Percentiles rank a stretch among this genome's conserved stretches.
These are phyloP conservation scores for Camellia sinensis DNA, from an alignment of 148 eudicot genomes.

Conservation along the genomic window DNA sequence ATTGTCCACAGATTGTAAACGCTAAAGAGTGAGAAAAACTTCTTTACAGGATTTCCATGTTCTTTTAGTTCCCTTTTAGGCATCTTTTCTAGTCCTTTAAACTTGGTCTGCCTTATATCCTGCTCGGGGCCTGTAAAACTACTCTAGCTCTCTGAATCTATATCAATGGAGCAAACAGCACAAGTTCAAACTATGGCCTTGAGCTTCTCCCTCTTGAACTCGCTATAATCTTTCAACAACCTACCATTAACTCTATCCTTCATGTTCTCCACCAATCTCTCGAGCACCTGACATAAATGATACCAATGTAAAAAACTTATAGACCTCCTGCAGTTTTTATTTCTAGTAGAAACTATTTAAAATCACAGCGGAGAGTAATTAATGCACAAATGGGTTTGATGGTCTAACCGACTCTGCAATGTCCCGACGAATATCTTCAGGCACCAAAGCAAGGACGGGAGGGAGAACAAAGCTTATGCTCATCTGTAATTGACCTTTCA, in stretches of 20 bases:
- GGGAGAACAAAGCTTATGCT: slow-evolving; percentile 69
- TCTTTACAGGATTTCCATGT: background rate
- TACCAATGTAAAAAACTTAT: background rate
- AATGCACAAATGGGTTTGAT: background rate
- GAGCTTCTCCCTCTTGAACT: slow-evolving; percentile 56
- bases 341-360: background rate
- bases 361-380: background rate
- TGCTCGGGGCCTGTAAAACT: background rate
- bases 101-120: background rate
- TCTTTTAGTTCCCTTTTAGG: background rate
- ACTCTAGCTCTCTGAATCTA: background rate
- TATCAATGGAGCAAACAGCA: background rate
- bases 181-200: slow-evolving; percentile 32
- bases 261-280: slow-evolving; percentile 72
- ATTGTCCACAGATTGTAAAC: too few species aligned
- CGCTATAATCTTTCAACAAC: slow-evolving; percentile 64
- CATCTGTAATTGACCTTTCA: slow-evolving; percentile 77
- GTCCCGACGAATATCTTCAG: slow-evolving; percentile 56
- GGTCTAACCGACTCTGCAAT: slow-evolving; percentile 68
- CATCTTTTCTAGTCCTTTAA: background rate
- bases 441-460: slow-evolving; percentile 57
- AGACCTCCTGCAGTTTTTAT: too few species aligned
- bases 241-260: slow-evolving; percentile 71
- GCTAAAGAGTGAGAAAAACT: too few species aligned
- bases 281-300: slow-evolving; percentile 42